A percentile compares a stretch with the other conserved stretches of the same genome.
Conservation (phyloP, 1,284 basidiomycete species). For the Blastosporella zonata region DNA sequence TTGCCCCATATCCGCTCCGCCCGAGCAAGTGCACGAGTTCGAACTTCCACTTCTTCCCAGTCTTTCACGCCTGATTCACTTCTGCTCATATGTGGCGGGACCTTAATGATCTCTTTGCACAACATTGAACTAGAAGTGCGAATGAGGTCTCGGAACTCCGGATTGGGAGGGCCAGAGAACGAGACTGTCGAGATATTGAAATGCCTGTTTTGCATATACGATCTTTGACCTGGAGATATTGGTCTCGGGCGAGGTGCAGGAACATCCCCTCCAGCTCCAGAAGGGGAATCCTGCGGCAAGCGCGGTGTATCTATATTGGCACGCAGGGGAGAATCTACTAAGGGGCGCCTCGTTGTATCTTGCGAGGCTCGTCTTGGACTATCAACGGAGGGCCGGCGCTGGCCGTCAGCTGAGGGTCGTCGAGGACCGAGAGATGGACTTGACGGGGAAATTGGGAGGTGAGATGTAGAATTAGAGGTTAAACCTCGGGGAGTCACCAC, state of each 20-base stretch:
- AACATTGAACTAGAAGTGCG: conserved; percentile 58
- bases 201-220: conserved; percentile 46
- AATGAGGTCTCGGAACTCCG: conserved; percentile 61
- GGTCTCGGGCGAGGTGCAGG: conserved; percentile 37
- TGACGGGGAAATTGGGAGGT: conserved; percentile 30
- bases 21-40: conserved; percentile 56
- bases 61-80: conserved; percentile 47
- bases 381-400: conserved; percentile 21
- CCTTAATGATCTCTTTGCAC: conserved; percentile 60
- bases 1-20: conserved; percentile 74
- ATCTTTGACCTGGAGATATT: conserved; percentile 41
- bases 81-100: conserved; percentile 49
- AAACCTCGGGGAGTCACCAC: conserved; percentile 31
- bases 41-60: conserved; percentile 72
- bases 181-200: conserved; percentile 56
- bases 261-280: conserved; percentile 19
- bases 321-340: conserved; percentile 24
- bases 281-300: conserved; percentile 15
- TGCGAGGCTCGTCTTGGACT: conserved; percentile 20
- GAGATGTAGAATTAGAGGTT: conserved; percentile 33
- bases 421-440: conserved; percentile 27
- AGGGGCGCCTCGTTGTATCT: conserved; percentile 25
- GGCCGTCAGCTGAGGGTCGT: conserved; percentile 19
- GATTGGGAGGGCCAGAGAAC: conserved; percentile 41
- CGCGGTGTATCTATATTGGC: conserved; percentile 16